A percentile compares a stretch with the other conserved stretches of the same genome.
These are phyloP conservation scores for Cladorrhinum sp. DNA, from an alignment of 2,329 filamentous ascomycete species.

Conservation along the genomic window DNA sequence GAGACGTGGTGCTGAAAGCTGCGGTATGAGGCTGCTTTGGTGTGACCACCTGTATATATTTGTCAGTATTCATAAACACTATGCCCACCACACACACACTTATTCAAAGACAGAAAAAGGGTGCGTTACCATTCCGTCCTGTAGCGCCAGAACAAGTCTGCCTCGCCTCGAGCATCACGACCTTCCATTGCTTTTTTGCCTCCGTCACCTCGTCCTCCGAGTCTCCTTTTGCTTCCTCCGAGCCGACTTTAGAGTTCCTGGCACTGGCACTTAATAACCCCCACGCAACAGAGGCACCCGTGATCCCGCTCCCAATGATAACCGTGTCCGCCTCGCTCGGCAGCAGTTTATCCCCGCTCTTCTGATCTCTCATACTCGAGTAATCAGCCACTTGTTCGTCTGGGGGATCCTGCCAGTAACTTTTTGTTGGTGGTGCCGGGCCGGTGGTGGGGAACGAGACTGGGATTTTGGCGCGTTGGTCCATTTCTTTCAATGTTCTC, in stretches of 20 bases:
- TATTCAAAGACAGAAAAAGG: neutral
- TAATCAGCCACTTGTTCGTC: slow-evolving; percentile 48
- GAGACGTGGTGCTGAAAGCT: slow-evolving; percentile 47
- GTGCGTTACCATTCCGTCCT: slow-evolving; percentile 50
- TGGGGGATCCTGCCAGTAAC: slow-evolving; percentile 60
- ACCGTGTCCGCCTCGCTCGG: slow-evolving; percentile 56
- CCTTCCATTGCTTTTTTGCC: slow-evolving; percentile 27
- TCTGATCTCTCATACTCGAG: slow-evolving; percentile 43
- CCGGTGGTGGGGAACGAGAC: slow-evolving; percentile 48
- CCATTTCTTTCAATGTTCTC: slow-evolving; percentile 29
- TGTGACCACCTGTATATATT: slow-evolving; percentile 37
- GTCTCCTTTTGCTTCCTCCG: too few relatives aligned
- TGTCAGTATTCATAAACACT: too few relatives aligned
- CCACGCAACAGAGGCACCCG: slow-evolving; percentile 58
- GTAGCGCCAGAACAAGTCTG: slow-evolving; percentile 66
- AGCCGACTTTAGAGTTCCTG: neutral
- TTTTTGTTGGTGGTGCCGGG: slow-evolving; percentile 54
- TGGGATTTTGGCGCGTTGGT: slow-evolving; percentile 36
- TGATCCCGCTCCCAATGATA: slow-evolving; percentile 64
- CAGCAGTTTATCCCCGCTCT: slow-evolving; percentile 30
- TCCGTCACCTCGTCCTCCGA: neutral
- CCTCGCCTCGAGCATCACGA: slow-evolving; percentile 64
- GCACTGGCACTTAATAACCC: slow-evolving; percentile 39
- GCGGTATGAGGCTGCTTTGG: slow-evolving; percentile 44
- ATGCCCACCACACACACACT: neutral